Percentiles rank a stretch among this genome's conserved stretches.
phyloP scores from a whole-genome alignment of 2,329 filamentous ascomycete genomes.

The Fusarium sp. region DNA sequence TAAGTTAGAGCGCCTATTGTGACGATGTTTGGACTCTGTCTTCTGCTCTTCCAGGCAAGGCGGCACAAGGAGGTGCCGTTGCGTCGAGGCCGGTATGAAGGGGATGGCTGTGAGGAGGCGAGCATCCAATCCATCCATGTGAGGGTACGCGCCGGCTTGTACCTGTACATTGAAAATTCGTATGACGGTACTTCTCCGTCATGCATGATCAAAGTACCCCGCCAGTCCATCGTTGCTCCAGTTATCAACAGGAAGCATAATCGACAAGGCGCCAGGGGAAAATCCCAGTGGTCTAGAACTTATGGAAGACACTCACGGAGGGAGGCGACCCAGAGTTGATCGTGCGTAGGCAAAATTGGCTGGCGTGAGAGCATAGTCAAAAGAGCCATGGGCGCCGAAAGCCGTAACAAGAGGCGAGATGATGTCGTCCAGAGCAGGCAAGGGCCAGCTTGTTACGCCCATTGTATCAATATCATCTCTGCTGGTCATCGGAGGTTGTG shows the following conservation, averaged over 20 bases:
- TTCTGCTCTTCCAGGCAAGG: slow-evolving; percentile 17
- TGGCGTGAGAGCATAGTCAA: not conserved
- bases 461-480: slow-evolving; percentile 23
- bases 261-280: slow-evolving; percentile 24
- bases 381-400: not conserved
- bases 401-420: slow-evolving; percentile 11
- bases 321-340: slow-evolving; percentile 26
- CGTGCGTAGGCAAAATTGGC: slow-evolving; percentile 4
- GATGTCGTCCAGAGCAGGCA: slow-evolving; percentile 16
- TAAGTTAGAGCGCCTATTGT: slow-evolving; percentile 11
- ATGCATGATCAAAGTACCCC: slow-evolving; percentile 52
- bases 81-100: slow-evolving; percentile 4
- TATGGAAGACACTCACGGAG: slow-evolving; percentile 23
- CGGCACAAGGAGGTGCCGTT: slow-evolving; percentile 15
- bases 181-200: slow-evolving; percentile 52
- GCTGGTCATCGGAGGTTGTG: slow-evolving; percentile 22
- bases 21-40: slow-evolving; percentile 16
- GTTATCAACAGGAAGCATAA: slow-evolving; percentile 27
- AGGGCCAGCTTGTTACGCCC: slow-evolving; percentile 21
- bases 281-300: slow-evolving; percentile 42
- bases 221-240: slow-evolving; percentile 36
- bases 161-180: slow-evolving; percentile 50
- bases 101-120: slow-evolving; percentile 27
- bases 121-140: slow-evolving; percentile 17
- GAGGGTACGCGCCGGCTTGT: slow-evolving; percentile 47